Conservation (phyloP, 2,329 filamentous ascomycete species). For the Microdochium nivale region DNA sequence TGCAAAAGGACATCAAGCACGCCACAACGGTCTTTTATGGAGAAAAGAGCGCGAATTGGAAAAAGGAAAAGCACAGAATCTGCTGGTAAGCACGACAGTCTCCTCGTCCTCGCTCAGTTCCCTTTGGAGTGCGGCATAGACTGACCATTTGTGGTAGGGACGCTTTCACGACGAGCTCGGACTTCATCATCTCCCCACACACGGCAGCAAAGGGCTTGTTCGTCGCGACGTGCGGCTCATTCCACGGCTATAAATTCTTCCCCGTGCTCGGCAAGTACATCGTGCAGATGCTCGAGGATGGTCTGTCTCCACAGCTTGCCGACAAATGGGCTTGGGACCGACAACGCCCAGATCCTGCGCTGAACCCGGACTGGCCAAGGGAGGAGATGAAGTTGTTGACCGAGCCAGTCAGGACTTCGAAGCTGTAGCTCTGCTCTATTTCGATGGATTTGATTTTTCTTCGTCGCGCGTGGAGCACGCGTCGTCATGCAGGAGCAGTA, state of each 20-base stretch:
- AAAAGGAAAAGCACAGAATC: background rate
- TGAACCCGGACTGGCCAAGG: conserved; percentile 48
- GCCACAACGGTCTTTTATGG: background rate
- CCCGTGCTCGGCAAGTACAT: conserved; percentile 56
- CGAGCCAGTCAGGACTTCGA: conserved; percentile 10
- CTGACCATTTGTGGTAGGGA: conserved; percentile 39
- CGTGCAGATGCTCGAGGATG: conserved; percentile 42
- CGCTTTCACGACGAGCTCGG: conserved; percentile 50
- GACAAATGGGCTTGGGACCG: conserved; percentile 52
- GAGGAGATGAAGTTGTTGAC: conserved; percentile 46
- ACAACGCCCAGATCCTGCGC: conserved; percentile 40
- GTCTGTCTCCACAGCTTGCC: conserved; percentile 31
- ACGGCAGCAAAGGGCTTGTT: conserved; percentile 42
- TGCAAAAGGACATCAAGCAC: background rate
- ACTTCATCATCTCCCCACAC: conserved; percentile 56
- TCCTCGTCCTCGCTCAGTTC: no score
- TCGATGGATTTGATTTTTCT: no score
- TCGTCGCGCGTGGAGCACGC: no score
- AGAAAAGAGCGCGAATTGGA: background rate
- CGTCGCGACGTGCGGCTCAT: conserved; percentile 56
- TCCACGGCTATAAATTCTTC: conserved; percentile 62
- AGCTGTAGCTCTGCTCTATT: conserved; percentile 21
- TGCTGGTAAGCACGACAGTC: background rate
- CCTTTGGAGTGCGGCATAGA: background rate
- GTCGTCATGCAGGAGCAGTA: no score